Evolutionary conservation across 495 filamentous ascomycete species (phyloP).

Genomic region (Hypoxylon cercidicola): DNA sequence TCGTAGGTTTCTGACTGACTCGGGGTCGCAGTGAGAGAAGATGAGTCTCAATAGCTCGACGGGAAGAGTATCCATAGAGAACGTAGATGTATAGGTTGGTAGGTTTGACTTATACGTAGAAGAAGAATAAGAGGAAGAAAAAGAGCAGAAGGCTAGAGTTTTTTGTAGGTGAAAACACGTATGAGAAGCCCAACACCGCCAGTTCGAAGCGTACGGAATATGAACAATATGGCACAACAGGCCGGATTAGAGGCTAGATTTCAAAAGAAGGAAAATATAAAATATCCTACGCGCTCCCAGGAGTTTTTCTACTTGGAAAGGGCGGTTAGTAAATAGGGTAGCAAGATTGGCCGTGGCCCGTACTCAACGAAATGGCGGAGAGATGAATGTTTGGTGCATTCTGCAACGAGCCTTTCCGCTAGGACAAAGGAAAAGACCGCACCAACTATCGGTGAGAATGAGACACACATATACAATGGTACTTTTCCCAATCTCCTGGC

Average conservation of each 20-base stretch:
- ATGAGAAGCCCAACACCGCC: conserved; percentile 38
- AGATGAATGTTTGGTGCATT: conserved; percentile 43
- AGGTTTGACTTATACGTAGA: conserved; percentile 3
- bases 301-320: conserved; percentile 42
- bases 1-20: conserved; percentile 53
- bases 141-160: not conserved
- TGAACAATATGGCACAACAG: conserved; percentile 37
- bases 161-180: conserved; percentile 14
- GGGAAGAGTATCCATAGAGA: conserved; percentile 51
- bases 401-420: conserved; percentile 51
- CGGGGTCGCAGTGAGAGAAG: conserved; percentile 54
- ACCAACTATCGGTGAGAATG: conserved; percentile 52
- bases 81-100: conserved; percentile 7
- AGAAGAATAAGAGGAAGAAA: conserved; percentile 13
- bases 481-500: conserved; percentile 36
- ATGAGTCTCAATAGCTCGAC: conserved; percentile 61
- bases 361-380: conserved; percentile 48
- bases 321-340: conserved; percentile 39
- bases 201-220: conserved; percentile 36
- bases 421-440: conserved; percentile 46
- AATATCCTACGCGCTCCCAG: conserved; percentile 26
- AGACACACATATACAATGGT: conserved; percentile 50
- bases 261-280: conserved; percentile 41
- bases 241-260: conserved; percentile 34
- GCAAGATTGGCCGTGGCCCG: conserved; percentile 32